phyloP scores from a whole-genome alignment of 441 rosid genomes.

The Adansonia rubrostipa region DNA sequence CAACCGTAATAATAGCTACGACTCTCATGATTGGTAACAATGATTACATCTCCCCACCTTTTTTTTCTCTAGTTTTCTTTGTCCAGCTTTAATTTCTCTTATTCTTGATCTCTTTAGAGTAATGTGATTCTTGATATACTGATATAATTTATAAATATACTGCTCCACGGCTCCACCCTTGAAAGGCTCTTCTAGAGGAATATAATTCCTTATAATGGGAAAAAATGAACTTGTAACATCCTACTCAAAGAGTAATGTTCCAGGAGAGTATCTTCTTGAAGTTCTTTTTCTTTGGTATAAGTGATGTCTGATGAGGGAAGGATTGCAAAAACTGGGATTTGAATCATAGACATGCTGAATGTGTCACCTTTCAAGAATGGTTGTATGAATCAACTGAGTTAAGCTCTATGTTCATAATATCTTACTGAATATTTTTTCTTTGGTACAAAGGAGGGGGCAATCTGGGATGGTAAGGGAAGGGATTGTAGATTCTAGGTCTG shows the following conservation, averaged over 20 bases:
- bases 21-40: conserved; percentile 42
- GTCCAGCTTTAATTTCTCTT: neutral
- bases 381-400: too few species aligned
- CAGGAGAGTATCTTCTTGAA: neutral
- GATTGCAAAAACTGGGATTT: too few species aligned
- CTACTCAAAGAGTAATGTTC: neutral
- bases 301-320: too few species aligned
- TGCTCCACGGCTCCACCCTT: neutral
- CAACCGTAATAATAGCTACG: conserved; percentile 46
- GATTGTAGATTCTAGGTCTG: too few species aligned
- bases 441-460: too few species aligned
- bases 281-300: neutral
- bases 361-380: too few species aligned
- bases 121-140: neutral
- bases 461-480: too few species aligned
- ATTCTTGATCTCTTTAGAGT: neutral
- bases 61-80: neutral
- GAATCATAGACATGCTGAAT: too few species aligned
- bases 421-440: too few species aligned
- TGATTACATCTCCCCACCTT: neutral
- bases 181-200: neutral
- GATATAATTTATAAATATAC: neutral
- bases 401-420: too few species aligned
- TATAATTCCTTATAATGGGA: neutral
- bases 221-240: neutral